Evolutionary conservation across 331 rosid genomes (phyloP).

Genomic region (Rhamnella rubrinervis): DNA sequence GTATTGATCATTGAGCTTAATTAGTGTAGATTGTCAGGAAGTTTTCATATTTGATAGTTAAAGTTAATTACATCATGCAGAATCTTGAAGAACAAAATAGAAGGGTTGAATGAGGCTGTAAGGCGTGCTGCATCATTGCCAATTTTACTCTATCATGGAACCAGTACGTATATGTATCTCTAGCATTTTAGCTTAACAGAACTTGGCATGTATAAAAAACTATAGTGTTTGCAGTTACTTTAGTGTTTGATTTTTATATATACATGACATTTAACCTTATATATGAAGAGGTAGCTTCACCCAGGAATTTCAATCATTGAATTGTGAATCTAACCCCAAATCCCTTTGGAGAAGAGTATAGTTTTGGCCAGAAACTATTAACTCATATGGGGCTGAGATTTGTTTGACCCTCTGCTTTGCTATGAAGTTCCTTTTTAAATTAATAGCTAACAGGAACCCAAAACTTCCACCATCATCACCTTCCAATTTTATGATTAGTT

Average conservation of each 20-base stretch:
- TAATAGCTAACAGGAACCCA: too few relatives aligned
- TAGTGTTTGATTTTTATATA: too few relatives aligned
- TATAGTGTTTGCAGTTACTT: too few relatives aligned
- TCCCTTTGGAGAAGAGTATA: too few relatives aligned
- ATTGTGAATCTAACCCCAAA: not conserved
- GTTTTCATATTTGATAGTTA: conserved; percentile 2
- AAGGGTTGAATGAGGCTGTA: conserved; percentile 68
- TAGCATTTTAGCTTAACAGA: not conserved
- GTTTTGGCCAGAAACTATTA: too few relatives aligned
- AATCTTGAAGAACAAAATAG: conserved; percentile 77
- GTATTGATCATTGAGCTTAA: not conserved
- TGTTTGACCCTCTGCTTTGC: too few relatives aligned
- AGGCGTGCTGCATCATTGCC: conserved; percentile 85
- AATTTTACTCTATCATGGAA: conserved; percentile 76
- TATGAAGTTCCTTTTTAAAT: too few relatives aligned
- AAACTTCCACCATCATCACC: too few relatives aligned
- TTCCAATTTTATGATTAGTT: too few relatives aligned
- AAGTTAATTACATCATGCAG: conserved; percentile 38
- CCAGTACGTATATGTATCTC: conserved; percentile 40
- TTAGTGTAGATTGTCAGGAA: not conserved
- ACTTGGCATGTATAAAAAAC: too few relatives aligned
- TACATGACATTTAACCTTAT: too few relatives aligned
- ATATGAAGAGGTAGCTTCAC: not conserved
- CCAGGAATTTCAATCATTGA: not conserved
- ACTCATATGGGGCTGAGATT: too few relatives aligned